A percentile compares a stretch with the other conserved stretches of the same genome.
phyloP scores from a whole-genome alignment of 129 eudicot genomes.

The Heracleum sosnowskyi region DNA sequence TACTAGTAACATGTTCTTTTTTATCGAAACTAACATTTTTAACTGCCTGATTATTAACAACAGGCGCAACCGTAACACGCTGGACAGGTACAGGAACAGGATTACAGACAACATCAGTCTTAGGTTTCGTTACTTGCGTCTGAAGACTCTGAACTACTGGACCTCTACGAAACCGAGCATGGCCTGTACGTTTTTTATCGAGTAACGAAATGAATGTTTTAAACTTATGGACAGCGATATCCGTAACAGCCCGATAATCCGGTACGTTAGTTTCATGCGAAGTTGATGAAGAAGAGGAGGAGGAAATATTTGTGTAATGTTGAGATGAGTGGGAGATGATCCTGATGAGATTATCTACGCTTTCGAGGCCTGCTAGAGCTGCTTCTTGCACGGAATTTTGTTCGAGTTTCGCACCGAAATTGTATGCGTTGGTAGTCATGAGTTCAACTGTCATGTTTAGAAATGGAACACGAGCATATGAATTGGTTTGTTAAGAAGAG shows the following conservation, averaged over 20 bases:
- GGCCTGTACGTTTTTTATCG: slow-evolving; percentile 78
- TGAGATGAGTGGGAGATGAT: slow-evolving; percentile 49
- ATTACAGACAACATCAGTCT: slow-evolving; percentile 12
- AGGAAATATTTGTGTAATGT: slow-evolving; percentile 12
- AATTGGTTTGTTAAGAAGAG: slow-evolving; percentile 14
- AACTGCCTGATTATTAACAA: slow-evolving; percentile 16
- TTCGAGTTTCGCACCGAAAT: slow-evolving; percentile 42
- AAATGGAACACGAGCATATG: neutral
- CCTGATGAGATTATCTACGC: slow-evolving; percentile 76
- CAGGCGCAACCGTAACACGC: slow-evolving; percentile 44
- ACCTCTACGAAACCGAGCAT: slow-evolving; percentile 96
- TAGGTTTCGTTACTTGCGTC: slow-evolving; percentile 1
- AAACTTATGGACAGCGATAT: slow-evolving; percentile 72
- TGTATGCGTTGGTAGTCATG: slow-evolving; percentile 20
- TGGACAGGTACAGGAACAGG: slow-evolving; percentile 56
- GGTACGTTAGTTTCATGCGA: neutral
- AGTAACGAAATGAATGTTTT: slow-evolving; percentile 74
- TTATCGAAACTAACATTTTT: slow-evolving; percentile 34
- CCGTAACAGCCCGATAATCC: slow-evolving; percentile 68
- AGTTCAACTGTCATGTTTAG: slow-evolving; percentile 69
- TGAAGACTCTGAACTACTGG: slow-evolving; percentile 26
- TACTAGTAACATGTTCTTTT: slow-evolving; percentile 47
- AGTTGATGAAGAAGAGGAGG: neutral
- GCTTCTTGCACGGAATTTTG: slow-evolving; percentile 79
- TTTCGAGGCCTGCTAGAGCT: slow-evolving; percentile 79